phyloP scores from a whole-genome alignment of 2,329 filamentous ascomycete genomes.

The Cryphonectria japonica region DNA sequence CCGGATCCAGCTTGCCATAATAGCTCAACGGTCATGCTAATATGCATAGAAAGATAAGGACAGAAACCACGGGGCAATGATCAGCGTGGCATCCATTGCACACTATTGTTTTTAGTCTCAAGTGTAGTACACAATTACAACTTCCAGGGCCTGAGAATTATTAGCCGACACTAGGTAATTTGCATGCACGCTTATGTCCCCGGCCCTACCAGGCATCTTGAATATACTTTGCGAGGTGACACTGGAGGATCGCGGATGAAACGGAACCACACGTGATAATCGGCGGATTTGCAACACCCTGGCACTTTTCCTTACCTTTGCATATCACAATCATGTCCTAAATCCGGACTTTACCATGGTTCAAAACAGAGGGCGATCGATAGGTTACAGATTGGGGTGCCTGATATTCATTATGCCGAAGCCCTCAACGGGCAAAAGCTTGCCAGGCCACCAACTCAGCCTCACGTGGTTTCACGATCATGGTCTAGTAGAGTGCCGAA shows the following conservation, averaged over 20 bases:
- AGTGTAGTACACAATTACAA: not conserved
- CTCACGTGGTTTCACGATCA: not conserved
- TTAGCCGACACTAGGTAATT: not conserved
- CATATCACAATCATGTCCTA: too few species aligned
- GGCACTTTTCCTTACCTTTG: not conserved
- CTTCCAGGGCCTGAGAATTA: not conserved
- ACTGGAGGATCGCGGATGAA: not conserved
- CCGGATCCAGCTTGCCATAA: not conserved
- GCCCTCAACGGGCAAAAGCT: not conserved
- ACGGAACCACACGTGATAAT: not conserved
- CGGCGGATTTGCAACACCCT: not conserved
- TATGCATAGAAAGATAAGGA: not conserved
- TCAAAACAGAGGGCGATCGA: not conserved
- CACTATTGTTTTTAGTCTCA: not conserved
- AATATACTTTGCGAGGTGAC: not conserved
- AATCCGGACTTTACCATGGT: not conserved
- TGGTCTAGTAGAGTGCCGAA: not conserved
- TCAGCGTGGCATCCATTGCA: not conserved
- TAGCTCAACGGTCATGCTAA: not conserved
- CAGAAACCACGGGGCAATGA: not conserved
- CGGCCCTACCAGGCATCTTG: not conserved
- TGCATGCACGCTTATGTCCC: not conserved
- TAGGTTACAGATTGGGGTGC: not conserved
- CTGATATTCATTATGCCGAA: not conserved
- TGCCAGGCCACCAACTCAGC: not conserved